A percentile compares a stretch with the other conserved stretches of the same genome.
phyloP scores from a whole-genome alignment of 257 asterid genomes.

The Handroanthus guayacan region DNA sequence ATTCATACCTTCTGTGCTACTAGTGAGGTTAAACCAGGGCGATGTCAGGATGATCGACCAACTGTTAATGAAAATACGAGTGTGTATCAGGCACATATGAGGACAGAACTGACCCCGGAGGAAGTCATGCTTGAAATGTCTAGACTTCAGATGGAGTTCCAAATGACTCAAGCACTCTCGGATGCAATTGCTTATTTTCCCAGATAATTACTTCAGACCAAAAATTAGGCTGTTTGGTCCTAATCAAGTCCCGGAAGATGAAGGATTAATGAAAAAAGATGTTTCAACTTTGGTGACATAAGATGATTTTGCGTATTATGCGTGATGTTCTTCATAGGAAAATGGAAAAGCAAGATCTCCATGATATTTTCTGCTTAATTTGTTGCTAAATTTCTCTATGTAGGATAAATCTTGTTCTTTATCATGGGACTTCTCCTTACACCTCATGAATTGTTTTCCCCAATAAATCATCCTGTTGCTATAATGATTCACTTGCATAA shows the following conservation, averaged over 20 bases:
- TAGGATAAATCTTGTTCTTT: neutral
- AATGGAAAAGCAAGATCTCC: no score
- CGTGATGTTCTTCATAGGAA: neutral
- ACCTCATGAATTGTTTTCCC: no score
- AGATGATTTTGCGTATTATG: no score
- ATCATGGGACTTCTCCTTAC: no score
- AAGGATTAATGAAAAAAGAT: neutral
- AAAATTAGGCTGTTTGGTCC: neutral
- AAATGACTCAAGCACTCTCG: slow-evolving; percentile 37
- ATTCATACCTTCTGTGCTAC: slow-evolving; percentile 57
- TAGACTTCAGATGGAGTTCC: slow-evolving; percentile 35
- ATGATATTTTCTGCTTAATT: neutral
- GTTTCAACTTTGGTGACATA: no score
- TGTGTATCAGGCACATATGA: slow-evolving; percentile 13
- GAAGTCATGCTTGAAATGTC: slow-evolving; percentile 27
- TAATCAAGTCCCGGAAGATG: neutral
- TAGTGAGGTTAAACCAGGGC: slow-evolving; percentile 53
- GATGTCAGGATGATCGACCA: slow-evolving; percentile 37
- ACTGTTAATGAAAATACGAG: slow-evolving; percentile 4
- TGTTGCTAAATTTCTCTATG: neutral
- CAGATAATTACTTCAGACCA: neutral
- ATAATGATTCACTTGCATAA: no score
- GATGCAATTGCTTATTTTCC: slow-evolving; percentile 24
- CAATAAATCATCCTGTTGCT: no score
- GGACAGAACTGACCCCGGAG: slow-evolving; percentile 32